Conservation (phyloP, 2,329 filamentous ascomycete species). For the Coleophoma crateriformis region DNA sequence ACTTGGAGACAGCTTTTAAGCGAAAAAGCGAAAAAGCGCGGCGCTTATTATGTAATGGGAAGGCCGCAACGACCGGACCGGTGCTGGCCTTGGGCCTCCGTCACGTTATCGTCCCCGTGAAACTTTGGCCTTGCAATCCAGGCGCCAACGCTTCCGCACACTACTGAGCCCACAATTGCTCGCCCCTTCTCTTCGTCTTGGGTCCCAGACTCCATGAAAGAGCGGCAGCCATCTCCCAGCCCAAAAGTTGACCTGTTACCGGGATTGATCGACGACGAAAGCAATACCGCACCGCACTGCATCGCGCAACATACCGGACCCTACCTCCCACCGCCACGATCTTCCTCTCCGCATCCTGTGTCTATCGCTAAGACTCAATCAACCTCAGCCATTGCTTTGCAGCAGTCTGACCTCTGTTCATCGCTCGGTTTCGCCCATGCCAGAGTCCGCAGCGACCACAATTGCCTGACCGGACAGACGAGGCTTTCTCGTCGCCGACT, state of each 20-base stretch:
- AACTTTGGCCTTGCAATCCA: no score
- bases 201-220: no score
- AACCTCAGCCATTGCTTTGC: no score
- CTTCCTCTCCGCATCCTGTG: no score
- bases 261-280: background rate
- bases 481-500: background rate
- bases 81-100: no score
- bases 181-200: background rate
- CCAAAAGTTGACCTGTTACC: background rate
- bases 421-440: no score
- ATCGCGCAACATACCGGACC: background rate
- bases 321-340: no score
- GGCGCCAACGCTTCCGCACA: background rate
- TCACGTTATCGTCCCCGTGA: no score
- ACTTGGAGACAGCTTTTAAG: background rate
- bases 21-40: background rate
- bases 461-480: background rate
- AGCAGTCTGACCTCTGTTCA: no score
- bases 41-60: background rate
- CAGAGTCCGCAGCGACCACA: slow-evolving; percentile 1
- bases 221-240: background rate
- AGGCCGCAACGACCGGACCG: no score
- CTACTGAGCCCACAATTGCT: background rate
- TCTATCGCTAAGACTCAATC: no score
- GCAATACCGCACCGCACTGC: background rate